Percentiles rank a stretch among this genome's conserved stretches.
Evolutionary conservation across 2,329 filamentous ascomycete genomes (phyloP).

Genomic region (Fusarium keratoplasticum): DNA sequence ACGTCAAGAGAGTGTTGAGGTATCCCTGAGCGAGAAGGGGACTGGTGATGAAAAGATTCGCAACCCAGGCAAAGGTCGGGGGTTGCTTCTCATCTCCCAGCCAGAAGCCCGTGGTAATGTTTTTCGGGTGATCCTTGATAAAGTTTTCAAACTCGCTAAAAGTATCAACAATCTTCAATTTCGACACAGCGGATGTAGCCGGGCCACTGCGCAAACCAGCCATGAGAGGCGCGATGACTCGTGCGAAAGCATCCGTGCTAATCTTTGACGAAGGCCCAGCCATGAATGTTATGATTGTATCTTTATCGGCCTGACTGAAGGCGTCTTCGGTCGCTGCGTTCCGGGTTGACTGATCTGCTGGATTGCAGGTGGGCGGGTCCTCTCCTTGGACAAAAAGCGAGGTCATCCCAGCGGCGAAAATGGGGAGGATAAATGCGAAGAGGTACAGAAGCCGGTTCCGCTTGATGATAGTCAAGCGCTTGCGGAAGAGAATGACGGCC

Average conservation of each 20-base stretch:
- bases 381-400: conserved; percentile 78
- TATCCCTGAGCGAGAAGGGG: conserved; percentile 74
- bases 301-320: conserved; percentile 52
- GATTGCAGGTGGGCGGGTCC: conserved; percentile 63
- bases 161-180: conserved; percentile 68
- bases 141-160: conserved; percentile 76
- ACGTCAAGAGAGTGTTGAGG: conserved; percentile 73
- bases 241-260: conserved; percentile 41
- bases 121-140: conserved; percentile 71
- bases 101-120: conserved; percentile 82
- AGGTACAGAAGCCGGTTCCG: conserved; percentile 82
- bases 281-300: conserved; percentile 42
- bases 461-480: conserved; percentile 81
- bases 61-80: conserved; percentile 78
- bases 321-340: conserved; percentile 52
- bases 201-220: conserved; percentile 38
- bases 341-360: conserved; percentile 57
- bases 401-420: conserved; percentile 82
- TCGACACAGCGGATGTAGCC: conserved; percentile 34
- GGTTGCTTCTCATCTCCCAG: conserved; percentile 69
- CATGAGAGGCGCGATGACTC: conserved; percentile 57
- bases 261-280: conserved; percentile 54
- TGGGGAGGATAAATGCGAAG: conserved; percentile 80
- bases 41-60: conserved; percentile 68
- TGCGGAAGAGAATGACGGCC: conserved; percentile 79